phyloP scores from a whole-genome alignment of 768 basidiomycete species.

The Tricholoma saponaceum region DNA sequence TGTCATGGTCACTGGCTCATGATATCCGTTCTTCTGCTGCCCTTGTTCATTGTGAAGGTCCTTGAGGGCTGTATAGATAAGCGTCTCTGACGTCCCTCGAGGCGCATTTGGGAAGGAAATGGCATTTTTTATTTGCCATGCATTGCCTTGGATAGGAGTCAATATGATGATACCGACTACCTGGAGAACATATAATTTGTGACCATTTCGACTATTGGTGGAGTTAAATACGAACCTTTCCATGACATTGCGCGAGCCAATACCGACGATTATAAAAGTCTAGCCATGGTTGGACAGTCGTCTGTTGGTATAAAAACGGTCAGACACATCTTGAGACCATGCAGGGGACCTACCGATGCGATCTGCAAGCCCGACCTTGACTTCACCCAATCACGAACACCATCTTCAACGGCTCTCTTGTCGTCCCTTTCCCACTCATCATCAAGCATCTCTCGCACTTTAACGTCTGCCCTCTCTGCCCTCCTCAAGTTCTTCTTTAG shows the following conservation, averaged over 20 bases:
- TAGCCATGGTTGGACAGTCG: conserved; percentile 48
- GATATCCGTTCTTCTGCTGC: conserved; percentile 3
- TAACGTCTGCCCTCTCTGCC: conserved; percentile 52
- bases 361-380: conserved; percentile 55
- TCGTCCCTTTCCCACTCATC: conserved; percentile 40
- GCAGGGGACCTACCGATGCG: conserved; percentile 30
- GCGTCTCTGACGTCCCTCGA: conserved; percentile 48
- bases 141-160: conserved; percentile 37
- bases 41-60: conserved; percentile 28
- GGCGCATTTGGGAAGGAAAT: conserved; percentile 50
- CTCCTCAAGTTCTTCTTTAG: conserved; percentile 58
- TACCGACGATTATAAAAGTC: conserved; percentile 54
- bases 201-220: too few species aligned
- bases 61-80: conserved; percentile 45
- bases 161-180: conserved; percentile 48
- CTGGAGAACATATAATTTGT: conserved; percentile 16
- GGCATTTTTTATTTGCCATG: conserved; percentile 55
- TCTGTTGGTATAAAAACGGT: conserved; percentile 17
- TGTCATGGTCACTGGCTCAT: conserved; percentile 31
- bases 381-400: conserved; percentile 54
- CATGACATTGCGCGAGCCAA: conserved; percentile 45
- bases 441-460: conserved; percentile 38
- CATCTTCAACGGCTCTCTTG: conserved; percentile 43
- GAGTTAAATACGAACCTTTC: conserved; percentile 11
- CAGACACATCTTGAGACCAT: not conserved